Conservation (phyloP, 495 filamentous ascomycete genomes). For the Aspergillus sclerotiicarbonarius region DNA sequence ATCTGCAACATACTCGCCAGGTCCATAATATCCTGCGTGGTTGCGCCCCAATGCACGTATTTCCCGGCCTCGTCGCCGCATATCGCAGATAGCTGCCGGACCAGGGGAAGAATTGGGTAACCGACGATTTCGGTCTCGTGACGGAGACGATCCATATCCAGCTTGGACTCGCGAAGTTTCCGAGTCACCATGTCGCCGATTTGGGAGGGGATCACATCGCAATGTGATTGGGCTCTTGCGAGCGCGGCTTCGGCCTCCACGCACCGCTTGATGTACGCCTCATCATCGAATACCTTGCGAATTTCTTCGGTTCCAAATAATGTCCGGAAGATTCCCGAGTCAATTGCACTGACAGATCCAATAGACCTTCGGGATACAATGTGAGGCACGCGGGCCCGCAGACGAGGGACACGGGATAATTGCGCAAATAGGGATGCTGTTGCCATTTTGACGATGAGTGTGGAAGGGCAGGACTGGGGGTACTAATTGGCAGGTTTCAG, state of each 20-base stretch:
- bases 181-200: constrained; percentile 40
- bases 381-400: neutral
- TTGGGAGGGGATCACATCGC: constrained; percentile 44
- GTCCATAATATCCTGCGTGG: constrained; percentile 58
- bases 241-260: constrained; percentile 52
- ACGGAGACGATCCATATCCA: constrained; percentile 42
- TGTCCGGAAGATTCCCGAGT: constrained; percentile 49
- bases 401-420: constrained; percentile 11
- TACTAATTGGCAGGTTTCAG: too few species aligned
- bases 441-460: neutral
- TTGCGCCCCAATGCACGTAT: constrained; percentile 56
- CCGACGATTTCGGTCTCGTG: constrained; percentile 52
- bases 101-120: constrained; percentile 51
- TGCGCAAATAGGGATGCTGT: constrained; percentile 10
- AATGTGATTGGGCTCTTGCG: constrained; percentile 43
- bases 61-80: constrained; percentile 43
- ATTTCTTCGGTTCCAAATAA: constrained; percentile 53
- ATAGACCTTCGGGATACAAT: constrained; percentile 14
- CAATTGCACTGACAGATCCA: constrained; percentile 46
- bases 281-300: constrained; percentile 50
- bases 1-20: constrained; percentile 49
- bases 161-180: constrained; percentile 24
- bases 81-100: constrained; percentile 41
- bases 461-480: neutral
- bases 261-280: constrained; percentile 47